Evolutionary conservation across 495 filamentous ascomycete species (phyloP).

Genomic region (Neurospora discreta): DNA sequence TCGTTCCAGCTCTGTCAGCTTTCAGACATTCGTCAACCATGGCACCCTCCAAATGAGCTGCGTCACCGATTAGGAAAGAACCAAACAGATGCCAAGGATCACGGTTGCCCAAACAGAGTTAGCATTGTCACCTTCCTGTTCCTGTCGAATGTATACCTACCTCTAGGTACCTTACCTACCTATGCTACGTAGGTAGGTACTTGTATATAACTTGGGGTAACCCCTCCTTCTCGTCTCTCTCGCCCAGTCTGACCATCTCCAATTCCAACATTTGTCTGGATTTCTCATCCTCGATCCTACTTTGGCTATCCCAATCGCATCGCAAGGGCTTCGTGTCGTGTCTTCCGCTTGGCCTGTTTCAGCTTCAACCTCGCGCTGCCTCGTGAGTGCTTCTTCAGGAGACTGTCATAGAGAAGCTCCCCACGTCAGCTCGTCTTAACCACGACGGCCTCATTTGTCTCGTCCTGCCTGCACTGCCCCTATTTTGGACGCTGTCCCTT

Average conservation of each 20-base stretch:
- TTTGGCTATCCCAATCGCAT: not conserved
- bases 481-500: not conserved
- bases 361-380: not conserved
- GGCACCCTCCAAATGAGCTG: not conserved
- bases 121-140: not conserved
- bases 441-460: not conserved
- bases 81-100: not conserved
- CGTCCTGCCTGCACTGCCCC: not conserved
- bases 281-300: not conserved
- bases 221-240: not conserved
- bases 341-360: not conserved
- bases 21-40: not conserved
- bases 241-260: not conserved
- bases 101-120: not conserved
- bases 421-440: not conserved
- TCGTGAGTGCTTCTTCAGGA: slow-evolving; percentile 2
- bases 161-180: no score
- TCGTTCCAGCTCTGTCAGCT: not conserved
- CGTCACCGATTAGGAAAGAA: not conserved
- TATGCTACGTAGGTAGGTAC: no score
- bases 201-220: not conserved
- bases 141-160: not conserved
- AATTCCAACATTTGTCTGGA: not conserved
- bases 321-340: not conserved
- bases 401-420: slow-evolving; percentile 6